Percentiles rank a stretch among this genome's conserved stretches.
These are phyloP conservation scores for Pseudohyphozyma bogoriensis DNA, from an alignment of 768 basidiomycete genomes.

Conservation along the genomic window DNA sequence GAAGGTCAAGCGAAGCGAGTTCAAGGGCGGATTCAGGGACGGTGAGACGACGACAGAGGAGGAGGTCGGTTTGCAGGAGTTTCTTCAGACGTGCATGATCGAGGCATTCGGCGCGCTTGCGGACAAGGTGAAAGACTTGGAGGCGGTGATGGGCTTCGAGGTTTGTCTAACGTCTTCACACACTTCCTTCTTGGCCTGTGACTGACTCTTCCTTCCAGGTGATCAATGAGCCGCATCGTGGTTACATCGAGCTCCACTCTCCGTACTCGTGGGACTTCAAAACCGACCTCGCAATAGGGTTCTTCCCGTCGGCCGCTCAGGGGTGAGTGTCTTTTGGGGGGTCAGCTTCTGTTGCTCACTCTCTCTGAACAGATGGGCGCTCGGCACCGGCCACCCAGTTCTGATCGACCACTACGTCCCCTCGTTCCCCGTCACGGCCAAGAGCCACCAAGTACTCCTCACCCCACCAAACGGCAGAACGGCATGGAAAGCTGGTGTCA, in stretches of 20 bases:
- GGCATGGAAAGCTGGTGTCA: conserved; percentile 55
- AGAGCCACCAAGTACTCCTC: neutral
- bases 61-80: conserved; percentile 61
- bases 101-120: conserved; percentile 64
- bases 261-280: conserved; percentile 85
- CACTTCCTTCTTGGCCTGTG: neutral
- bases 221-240: conserved; percentile 52
- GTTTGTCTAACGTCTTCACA: too few species aligned
- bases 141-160: conserved; percentile 81
- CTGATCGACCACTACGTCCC: conserved; percentile 67
- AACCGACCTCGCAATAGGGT: conserved; percentile 72
- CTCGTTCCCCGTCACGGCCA: conserved; percentile 69
- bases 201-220: conserved; percentile 16
- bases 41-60: conserved; percentile 44
- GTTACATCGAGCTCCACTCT: conserved; percentile 73
- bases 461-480: conserved; percentile 37
- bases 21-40: conserved; percentile 10
- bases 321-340: conserved; percentile 26
- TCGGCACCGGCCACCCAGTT: conserved; percentile 82
- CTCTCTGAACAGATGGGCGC: conserved; percentile 72
- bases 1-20: conserved; percentile 34
- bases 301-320: conserved; percentile 56
- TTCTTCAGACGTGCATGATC: conserved; percentile 71
- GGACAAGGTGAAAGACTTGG: conserved; percentile 57
- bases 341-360: neutral